phyloP scores from a whole-genome alignment of 192 early-diverging fungal species.

The Phycomyces blakesleeanus region DNA sequence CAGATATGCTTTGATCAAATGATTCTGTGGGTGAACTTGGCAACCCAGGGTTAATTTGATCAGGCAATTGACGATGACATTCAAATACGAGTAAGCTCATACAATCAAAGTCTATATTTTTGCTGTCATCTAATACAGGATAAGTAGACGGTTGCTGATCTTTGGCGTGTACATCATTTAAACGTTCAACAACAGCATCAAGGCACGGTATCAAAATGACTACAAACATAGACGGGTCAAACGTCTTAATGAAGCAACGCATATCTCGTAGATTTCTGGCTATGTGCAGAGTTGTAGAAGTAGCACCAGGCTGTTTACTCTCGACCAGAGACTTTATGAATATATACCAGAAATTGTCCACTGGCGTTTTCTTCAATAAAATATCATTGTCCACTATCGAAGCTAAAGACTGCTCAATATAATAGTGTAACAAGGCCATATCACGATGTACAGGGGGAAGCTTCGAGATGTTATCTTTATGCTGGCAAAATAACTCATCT shows the following conservation, averaged over 20 bases:
- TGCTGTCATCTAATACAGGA: neutral
- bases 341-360: slow-evolving; percentile 38
- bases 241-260: slow-evolving; percentile 54
- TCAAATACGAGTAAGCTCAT: slow-evolving; percentile 45
- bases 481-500: slow-evolving; percentile 20
- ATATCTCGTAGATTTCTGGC: slow-evolving; percentile 40
- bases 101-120: slow-evolving; percentile 4
- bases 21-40: neutral
- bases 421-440: slow-evolving; percentile 48
- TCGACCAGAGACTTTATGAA: slow-evolving; percentile 33
- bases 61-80: slow-evolving; percentile 44
- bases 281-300: slow-evolving; percentile 35
- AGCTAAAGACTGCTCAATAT: slow-evolving; percentile 46
- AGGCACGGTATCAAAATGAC: slow-evolving; percentile 45
- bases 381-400: slow-evolving; percentile 43
- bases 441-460: slow-evolving; percentile 31
- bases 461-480: slow-evolving; percentile 20
- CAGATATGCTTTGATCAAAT: neutral
- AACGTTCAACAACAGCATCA: slow-evolving; percentile 31
- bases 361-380: slow-evolving; percentile 37
- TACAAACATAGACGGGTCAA: slow-evolving; percentile 42
- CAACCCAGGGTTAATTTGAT: neutral
- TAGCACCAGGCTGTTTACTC: slow-evolving; percentile 24
- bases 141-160: neutral
- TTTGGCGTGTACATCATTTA: slow-evolving; percentile 7